These are phyloP conservation scores for Globisporangium barbulae DNA, from an alignment of 352 stramenopile genomes.

Conservation along the genomic window DNA sequence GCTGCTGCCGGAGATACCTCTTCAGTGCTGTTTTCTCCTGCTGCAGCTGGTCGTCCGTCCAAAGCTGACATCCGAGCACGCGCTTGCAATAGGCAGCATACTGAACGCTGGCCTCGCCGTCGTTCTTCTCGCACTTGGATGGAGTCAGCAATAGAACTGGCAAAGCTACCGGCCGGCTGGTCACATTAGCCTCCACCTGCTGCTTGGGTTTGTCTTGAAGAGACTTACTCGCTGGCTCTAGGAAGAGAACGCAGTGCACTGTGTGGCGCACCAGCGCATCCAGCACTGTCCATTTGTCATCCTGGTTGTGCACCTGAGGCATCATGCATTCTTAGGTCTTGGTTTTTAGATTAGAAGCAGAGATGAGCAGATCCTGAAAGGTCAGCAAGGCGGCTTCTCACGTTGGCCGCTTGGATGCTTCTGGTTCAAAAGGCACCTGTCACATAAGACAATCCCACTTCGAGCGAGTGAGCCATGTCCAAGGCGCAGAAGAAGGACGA, in stretches of 20 bases:
- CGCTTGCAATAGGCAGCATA: conserved; percentile 15
- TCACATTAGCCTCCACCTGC: neutral
- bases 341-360: neutral
- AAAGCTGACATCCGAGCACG: conserved; percentile 32
- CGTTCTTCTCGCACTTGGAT: neutral
- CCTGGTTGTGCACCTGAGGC: neutral
- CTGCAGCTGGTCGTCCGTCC: conserved; percentile 26
- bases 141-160: neutral
- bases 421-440: neutral
- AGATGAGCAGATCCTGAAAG: neutral
- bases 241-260: conserved; percentile 43
- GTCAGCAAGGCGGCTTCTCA: neutral
- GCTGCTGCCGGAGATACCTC: conserved; percentile 17
- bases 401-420: no score
- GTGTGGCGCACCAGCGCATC: conserved; percentile 42
- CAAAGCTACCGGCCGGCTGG: no score
- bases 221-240: neutral
- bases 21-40: conserved; percentile 38
- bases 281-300: conserved; percentile 22
- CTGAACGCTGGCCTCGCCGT: conserved; percentile 5
- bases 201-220: neutral
- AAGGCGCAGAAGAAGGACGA: conserved; percentile 83
- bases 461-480: conserved; percentile 36
- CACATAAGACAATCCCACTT: neutral
- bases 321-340: neutral